phyloP scores from a whole-genome alignment of 257 asterid genomes.

The Solanum paucissectum region DNA sequence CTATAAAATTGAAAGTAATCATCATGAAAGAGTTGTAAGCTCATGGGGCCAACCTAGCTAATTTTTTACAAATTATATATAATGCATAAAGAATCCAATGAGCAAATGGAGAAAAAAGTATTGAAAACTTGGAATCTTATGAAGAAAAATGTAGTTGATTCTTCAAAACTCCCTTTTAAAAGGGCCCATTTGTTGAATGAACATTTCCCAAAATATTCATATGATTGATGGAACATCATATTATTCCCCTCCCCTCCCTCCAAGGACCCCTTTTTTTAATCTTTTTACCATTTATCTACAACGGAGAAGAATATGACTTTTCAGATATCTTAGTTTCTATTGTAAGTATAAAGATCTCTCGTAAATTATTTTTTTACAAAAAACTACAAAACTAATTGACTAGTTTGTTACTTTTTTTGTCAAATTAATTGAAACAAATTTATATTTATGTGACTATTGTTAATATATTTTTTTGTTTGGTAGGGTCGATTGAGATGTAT shows the following conservation, averaged over 20 bases:
- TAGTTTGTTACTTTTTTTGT: neutral
- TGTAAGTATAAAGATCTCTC: neutral
- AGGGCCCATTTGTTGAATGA: neutral
- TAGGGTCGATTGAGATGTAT: neutral
- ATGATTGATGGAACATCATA: neutral
- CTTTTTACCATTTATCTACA: neutral
- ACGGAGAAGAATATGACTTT: neutral
- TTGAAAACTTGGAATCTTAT: neutral
- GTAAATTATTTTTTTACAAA: too few species aligned
- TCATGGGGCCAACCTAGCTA: neutral
- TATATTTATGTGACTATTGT: neutral
- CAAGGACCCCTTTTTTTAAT: too few species aligned
- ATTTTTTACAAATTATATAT: neutral
- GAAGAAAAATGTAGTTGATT: neutral
- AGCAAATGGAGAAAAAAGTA: neutral
- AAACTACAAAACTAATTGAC: neutral
- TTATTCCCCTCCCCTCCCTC: neutral
- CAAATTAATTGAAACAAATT: neutral
- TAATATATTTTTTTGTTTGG: neutral
- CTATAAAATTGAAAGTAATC: neutral
- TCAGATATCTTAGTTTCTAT: too few species aligned
- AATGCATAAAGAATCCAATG: neutral
- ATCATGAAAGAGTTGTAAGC: neutral
- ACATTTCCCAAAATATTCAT: neutral
- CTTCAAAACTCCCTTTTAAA: neutral